Evolutionary conservation across 2,329 filamentous ascomycete species (phyloP).

Genomic region (Metarhizium anisopliae): DNA sequence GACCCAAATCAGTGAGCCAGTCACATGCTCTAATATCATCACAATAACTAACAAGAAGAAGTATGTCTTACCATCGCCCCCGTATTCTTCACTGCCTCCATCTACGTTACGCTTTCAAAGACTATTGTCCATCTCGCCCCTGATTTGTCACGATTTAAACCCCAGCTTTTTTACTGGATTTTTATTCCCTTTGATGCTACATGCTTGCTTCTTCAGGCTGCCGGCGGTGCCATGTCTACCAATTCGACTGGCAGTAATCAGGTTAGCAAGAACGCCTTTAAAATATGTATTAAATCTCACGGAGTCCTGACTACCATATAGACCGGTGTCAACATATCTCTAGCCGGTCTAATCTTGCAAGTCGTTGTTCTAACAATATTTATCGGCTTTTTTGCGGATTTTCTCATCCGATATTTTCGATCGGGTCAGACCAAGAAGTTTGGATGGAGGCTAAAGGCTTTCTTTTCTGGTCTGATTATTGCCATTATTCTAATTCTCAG

Average conservation of each 20-base stretch:
- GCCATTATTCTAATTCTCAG: conserved; percentile 52
- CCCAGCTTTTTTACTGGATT: not conserved
- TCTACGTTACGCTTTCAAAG: conserved; percentile 15
- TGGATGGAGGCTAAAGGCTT: conserved; percentile 26
- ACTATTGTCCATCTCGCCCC: conserved; percentile 13
- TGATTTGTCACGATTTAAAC: not conserved
- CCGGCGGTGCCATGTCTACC: not conserved
- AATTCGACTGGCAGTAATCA: not conserved
- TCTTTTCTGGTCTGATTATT: conserved; percentile 41
- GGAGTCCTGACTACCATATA: not conserved
- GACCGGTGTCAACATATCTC: conserved; percentile 28
- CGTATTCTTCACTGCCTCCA: conserved; percentile 15
- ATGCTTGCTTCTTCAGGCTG: not conserved
- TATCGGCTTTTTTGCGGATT: conserved; percentile 36
- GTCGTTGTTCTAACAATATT: conserved; percentile 47
- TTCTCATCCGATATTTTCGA: conserved; percentile 34
- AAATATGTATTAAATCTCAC: too few species aligned
- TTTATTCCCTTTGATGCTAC: not conserved
- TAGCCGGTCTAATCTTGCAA: conserved; percentile 49
- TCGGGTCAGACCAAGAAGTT: conserved; percentile 15
- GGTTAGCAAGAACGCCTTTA: not conserved
- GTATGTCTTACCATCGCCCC: conserved; percentile 14
- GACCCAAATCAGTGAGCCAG: conserved; percentile 45
- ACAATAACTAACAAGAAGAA: not conserved
- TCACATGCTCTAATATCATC: not conserved